Percentiles rank a stretch among this genome's conserved stretches.
These are phyloP conservation scores for Leishmania arabica DNA, from an alignment of 208 protist species.

Conservation along the genomic window DNA sequence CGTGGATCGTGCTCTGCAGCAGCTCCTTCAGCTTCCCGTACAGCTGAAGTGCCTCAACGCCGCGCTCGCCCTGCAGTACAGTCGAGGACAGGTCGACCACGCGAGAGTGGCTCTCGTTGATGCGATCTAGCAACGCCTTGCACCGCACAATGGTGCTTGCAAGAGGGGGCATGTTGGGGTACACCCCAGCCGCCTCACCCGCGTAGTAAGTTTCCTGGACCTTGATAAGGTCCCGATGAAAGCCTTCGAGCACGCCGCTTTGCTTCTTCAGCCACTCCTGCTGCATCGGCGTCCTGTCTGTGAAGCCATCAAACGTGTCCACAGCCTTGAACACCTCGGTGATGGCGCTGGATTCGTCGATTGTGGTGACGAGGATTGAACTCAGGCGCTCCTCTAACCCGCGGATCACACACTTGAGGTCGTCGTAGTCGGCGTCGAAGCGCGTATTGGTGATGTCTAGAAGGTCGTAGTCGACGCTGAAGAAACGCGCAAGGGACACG, in stretches of 20 bases:
- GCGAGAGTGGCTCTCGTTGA: slow-evolving; percentile 90
- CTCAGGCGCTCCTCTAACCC: slow-evolving; percentile 94
- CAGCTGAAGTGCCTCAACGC: slow-evolving; percentile 77
- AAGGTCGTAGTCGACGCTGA: slow-evolving; percentile 94
- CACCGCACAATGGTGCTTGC: slow-evolving; percentile 92
- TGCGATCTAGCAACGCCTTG: slow-evolving; percentile 94
- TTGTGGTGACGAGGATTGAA: slow-evolving; percentile 90
- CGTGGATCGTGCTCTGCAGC: slow-evolving; percentile 72
- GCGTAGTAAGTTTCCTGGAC: slow-evolving; percentile 94
- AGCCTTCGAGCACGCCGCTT: slow-evolving; percentile 72
- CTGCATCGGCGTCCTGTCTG: slow-evolving; percentile 93
- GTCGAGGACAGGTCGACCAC: slow-evolving; percentile 68
- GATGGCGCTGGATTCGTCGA: slow-evolving; percentile 95
- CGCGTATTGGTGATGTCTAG: slow-evolving; percentile 93
- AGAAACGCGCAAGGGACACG: slow-evolving; percentile 71
- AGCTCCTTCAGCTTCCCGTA: slow-evolving; percentile 76
- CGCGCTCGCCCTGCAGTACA: slow-evolving; percentile 87
- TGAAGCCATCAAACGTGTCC: slow-evolving; percentile 96
- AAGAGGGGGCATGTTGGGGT: slow-evolving; percentile 94
- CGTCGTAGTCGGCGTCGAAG: slow-evolving; percentile 95
- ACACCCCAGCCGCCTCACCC: slow-evolving; percentile 71
- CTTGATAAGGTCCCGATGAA: slow-evolving; percentile 88
- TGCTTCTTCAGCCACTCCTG: slow-evolving; percentile 96
- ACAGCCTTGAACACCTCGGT: slow-evolving; percentile 95
- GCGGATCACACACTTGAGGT: slow-evolving; percentile 82